Evolutionary conservation across 805 yeast species (phyloP), one percentile per base, ranked within the genome.

Genomic region (Metschnikowia reukaufii): DNA sequence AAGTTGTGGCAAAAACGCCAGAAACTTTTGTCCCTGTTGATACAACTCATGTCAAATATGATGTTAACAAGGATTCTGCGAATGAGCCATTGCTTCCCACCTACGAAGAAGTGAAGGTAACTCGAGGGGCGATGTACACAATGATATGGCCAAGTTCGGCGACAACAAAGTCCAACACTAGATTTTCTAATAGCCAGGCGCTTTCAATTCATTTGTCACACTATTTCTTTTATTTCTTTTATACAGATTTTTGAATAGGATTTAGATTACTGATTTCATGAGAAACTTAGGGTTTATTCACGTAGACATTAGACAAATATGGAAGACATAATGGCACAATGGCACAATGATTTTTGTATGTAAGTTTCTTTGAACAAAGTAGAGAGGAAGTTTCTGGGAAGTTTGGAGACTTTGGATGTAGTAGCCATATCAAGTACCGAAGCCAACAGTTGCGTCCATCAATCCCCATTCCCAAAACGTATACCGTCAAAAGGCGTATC

Each of bases 91-190:
- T 44, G 20, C 66, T 61, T 41, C 66, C 67, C 6, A 42, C 51
- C 12, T 63, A 63, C 41, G 63, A 61, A 18, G 70, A 62, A 49
- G 58, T 15, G 63, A 52, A 29, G 59, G 48, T 19, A 44, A 30
- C 16, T 44, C 48, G 8, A 29, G 49, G 18, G 45, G 42, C 36
- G 58, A 55, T 23, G 13, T 37, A 10, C 29, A 15, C 21, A 6
- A 32, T 13, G 30, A 38, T 12, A 18, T 38, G 33, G n/a, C 47
- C 4, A 58, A 58, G 44, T 35, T 42, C n/a, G 57, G 56, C 4
- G 73, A 67, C 49, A 61, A 67, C 54, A 67, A 68, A 51, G 64
- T 67, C 7, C 72, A 67, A 50, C 52, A 55, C 16, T 43, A 43
- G 36, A 27, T n/a, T 18, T 16, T 23, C 20, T 19, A 9, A 13